Evolutionary conservation across 2,329 filamentous ascomycete species (phyloP).

Genomic region (Dactylonectria estremocensis): DNA sequence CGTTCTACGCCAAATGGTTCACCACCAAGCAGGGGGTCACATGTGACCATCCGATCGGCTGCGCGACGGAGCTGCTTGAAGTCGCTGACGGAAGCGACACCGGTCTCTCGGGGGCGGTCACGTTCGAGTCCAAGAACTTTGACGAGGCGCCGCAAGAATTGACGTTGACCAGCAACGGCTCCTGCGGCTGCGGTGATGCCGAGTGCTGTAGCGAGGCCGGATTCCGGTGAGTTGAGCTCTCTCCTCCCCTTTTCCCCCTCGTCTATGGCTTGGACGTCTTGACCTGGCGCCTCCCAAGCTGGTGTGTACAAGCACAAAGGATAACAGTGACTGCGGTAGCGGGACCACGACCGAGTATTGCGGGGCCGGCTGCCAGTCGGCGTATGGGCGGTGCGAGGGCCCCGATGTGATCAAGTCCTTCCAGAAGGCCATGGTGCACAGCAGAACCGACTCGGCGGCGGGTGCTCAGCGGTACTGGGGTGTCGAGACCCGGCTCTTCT

Average conservation of each 20-base stretch:
- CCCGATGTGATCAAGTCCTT: slow-evolving; percentile 51
- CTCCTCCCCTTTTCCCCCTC: background rate
- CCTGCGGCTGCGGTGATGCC: slow-evolving; percentile 40
- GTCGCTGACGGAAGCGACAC: slow-evolving; percentile 72
- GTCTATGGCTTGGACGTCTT: background rate
- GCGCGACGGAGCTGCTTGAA: slow-evolving; percentile 72
- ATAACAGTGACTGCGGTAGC: slow-evolving; percentile 10
- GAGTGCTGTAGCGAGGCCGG: slow-evolving; percentile 40
- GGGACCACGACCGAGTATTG: slow-evolving; percentile 40
- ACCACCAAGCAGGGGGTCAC: slow-evolving; percentile 63
- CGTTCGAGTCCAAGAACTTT: slow-evolving; percentile 56
- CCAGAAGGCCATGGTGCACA: slow-evolving; percentile 57
- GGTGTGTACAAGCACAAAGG: background rate
- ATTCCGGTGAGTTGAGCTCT: slow-evolving; percentile 39
- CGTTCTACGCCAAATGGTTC: slow-evolving; percentile 81
- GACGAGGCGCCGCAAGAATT: slow-evolving; percentile 34
- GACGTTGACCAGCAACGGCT: slow-evolving; percentile 33
- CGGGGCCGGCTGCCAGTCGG: slow-evolving; percentile 38
- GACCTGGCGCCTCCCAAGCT: background rate
- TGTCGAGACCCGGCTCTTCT: slow-evolving; percentile 60
- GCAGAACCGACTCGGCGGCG: slow-evolving; percentile 61
- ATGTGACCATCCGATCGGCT: slow-evolving; percentile 69
- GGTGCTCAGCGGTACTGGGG: slow-evolving; percentile 72
- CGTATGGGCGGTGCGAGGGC: slow-evolving; percentile 39
- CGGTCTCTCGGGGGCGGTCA: slow-evolving; percentile 61